phyloP scores from a whole-genome alignment of 805 yeast species.

The Jamesozyma hellenica region DNA sequence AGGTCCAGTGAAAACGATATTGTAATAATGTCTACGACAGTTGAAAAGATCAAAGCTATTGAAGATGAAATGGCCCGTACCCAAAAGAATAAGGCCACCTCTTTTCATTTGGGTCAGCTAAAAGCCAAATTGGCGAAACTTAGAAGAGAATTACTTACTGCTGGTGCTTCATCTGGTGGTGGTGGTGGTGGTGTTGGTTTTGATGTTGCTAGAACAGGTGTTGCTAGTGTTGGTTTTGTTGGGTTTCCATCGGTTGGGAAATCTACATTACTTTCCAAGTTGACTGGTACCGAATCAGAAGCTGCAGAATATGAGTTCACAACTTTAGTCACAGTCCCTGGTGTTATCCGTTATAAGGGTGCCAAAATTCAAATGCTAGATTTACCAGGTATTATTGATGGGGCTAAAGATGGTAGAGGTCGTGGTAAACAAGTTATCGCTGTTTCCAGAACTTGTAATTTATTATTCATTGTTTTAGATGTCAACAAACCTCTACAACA shows the following conservation, averaged over 20 bases:
- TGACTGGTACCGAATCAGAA: conserved; percentile 94
- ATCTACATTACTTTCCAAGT: conserved; percentile 71
- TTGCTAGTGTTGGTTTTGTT: conserved; percentile 92
- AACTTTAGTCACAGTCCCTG: conserved; percentile 94
- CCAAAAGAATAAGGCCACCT: conserved; percentile 96
- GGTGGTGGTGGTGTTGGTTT: conserved; percentile 92
- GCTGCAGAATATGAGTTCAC: conserved; percentile 98
- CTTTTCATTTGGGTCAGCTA: conserved; percentile 92
- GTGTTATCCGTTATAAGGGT: conserved; percentile 90
- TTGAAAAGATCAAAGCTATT: conserved; percentile 70
- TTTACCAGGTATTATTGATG: conserved; percentile 83
- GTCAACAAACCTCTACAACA: conserved; percentile 94
- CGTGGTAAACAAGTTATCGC: conserved; percentile 96
- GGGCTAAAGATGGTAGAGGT: conserved; percentile 87
- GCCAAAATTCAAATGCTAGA: conserved; percentile 95
- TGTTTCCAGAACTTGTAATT: conserved; percentile 94
- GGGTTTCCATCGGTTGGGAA: conserved; percentile 94
- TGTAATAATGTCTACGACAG: conserved; percentile 48
- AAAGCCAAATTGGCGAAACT: conserved; percentile 94
- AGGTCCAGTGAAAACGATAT: too few relatives aligned
- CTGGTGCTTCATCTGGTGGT: conserved; percentile 62
- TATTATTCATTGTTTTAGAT: conserved; percentile 86
- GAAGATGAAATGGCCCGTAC: conserved; percentile 98
- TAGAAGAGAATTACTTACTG: conserved; percentile 79
- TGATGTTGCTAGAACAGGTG: conserved; percentile 98